Evolutionary conservation across 1,139 yeast species (phyloP).

Genomic region (Candida albicans): DNA sequence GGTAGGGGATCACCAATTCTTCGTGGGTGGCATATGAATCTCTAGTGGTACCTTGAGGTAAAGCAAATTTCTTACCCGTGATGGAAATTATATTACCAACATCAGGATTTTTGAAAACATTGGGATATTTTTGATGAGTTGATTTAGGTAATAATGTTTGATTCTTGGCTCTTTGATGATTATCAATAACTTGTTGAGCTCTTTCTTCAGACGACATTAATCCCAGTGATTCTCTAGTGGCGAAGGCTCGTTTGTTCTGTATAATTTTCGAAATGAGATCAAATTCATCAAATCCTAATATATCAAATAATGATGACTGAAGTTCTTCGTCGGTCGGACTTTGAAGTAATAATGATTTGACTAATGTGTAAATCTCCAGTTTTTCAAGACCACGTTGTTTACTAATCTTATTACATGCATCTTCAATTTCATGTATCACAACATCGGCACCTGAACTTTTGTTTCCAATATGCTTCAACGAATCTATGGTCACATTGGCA

Average conservation of each 20-base stretch:
- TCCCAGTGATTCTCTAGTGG: slow-evolving; percentile 18
- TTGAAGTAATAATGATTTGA: slow-evolving; percentile 26
- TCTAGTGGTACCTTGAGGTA: slow-evolving; percentile 83
- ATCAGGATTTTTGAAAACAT: slow-evolving; percentile 76
- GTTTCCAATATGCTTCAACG: slow-evolving; percentile 24
- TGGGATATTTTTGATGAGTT: slow-evolving; percentile 67
- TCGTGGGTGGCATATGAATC: slow-evolving; percentile 65
- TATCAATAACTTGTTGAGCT: slow-evolving; percentile 55
- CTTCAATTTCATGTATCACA: slow-evolving; percentile 19
- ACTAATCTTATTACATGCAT: slow-evolving; percentile 31
- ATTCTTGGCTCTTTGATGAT: slow-evolving; percentile 52
- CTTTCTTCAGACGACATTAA: slow-evolving; percentile 59
- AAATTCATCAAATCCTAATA: slow-evolving; percentile 82
- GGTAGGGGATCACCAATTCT: slow-evolving; percentile 80
- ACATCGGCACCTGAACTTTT: slow-evolving; percentile 18
- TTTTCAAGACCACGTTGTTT: slow-evolving; percentile 25
- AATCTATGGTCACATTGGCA: slow-evolving; percentile 30
- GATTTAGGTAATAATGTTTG: slow-evolving; percentile 49
- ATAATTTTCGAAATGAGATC: slow-evolving; percentile 72
- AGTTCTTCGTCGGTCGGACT: slow-evolving; percentile 57
- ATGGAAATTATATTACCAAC: slow-evolving; percentile 66
- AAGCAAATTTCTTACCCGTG: slow-evolving; percentile 73
- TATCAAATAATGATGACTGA: slow-evolving; percentile 69
- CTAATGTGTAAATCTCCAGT: slow-evolving; percentile 24
- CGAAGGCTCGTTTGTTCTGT: slow-evolving; percentile 43